phyloP scores from a whole-genome alignment of 805 yeast genomes.

The Schizosaccharomyces osmophilus region DNA sequence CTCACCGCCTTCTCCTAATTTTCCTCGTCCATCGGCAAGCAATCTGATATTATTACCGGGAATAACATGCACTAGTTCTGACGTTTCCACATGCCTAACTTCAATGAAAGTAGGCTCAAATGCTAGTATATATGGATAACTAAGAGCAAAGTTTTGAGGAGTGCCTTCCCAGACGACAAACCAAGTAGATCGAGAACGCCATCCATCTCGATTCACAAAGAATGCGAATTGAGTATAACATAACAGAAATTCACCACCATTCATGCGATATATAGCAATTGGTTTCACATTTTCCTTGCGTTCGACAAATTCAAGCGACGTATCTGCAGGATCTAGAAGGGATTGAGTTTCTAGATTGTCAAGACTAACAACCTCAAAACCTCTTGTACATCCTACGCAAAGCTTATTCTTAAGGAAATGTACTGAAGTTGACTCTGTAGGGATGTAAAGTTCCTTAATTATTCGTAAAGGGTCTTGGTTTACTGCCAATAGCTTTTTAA shows the following conservation, averaged over 20 bases:
- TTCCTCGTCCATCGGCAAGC: constrained; percentile 5
- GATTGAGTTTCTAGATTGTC: constrained; percentile 70
- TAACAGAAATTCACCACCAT: constrained; percentile 52
- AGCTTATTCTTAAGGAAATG: constrained; percentile 70
- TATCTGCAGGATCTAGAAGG: constrained; percentile 90
- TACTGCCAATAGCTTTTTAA: constrained; percentile 16
- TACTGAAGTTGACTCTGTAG: constrained; percentile 74
- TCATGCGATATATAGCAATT: constrained; percentile 70
- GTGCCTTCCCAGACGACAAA: constrained; percentile 91
- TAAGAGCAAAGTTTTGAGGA: constrained; percentile 75
- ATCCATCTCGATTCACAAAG: constrained; percentile 81
- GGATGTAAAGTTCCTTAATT: constrained; percentile 56
- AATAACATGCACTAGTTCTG: constrained; percentile 66
- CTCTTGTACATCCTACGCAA: constrained; percentile 89
- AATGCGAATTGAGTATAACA: constrained; percentile 85
- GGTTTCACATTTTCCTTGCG: constrained; percentile 68
- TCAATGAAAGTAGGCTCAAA: constrained; percentile 81
- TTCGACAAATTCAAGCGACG: constrained; percentile 81
- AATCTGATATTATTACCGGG: constrained; percentile 79
- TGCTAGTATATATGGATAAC: constrained; percentile 80
- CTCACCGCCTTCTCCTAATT: constrained; percentile 2
- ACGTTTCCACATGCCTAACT: constrained; percentile 71
- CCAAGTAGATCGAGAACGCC: constrained; percentile 89
- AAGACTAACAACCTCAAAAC: constrained; percentile 80
- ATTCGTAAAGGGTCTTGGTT: constrained; percentile 40